Evolutionary conservation across 129 eudicot genomes (phyloP).

Genomic region (Oenanthe sinensis): DNA sequence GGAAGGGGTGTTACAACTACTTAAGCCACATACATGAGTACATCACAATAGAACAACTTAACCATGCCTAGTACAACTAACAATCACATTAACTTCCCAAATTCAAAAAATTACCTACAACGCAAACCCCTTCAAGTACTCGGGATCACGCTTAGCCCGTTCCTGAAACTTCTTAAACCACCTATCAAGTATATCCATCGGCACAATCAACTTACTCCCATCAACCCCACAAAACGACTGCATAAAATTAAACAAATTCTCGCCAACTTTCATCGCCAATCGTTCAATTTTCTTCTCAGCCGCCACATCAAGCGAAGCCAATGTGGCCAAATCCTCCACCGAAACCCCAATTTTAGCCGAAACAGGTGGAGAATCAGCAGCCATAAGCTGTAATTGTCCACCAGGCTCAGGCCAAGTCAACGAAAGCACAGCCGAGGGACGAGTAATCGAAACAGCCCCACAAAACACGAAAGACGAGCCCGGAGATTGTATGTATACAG

Average conservation of each 20-base stretch:
- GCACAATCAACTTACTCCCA: conserved; percentile 82
- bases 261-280: conserved; percentile 85
- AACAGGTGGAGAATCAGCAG: conserved; percentile 51
- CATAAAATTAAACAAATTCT: conserved; percentile 92
- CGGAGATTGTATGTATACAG: conserved; percentile 80
- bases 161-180: conserved; percentile 99
- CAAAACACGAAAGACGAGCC: conserved; percentile 73
- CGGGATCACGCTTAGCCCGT: conserved; percentile 87
- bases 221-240: conserved; percentile 98
- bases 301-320: conserved; percentile 76
- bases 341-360: conserved; percentile 87
- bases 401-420: conserved; percentile 91
- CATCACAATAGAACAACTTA: not conserved
- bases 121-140: conserved; percentile 81
- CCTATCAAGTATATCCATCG: conserved; percentile 89
- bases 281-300: conserved; percentile 79
- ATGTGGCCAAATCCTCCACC: conserved; percentile 56
- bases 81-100: not conserved
- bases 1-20: too few species aligned
- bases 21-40: not conserved
- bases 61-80: too few species aligned
- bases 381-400: conserved; percentile 33
- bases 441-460: conserved; percentile 69
- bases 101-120: conserved; percentile 24
- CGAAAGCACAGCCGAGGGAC: conserved; percentile 75